Evolutionary conservation across 495 filamentous ascomycete species (phyloP).

Genomic region (Entonaema liquescens): DNA sequence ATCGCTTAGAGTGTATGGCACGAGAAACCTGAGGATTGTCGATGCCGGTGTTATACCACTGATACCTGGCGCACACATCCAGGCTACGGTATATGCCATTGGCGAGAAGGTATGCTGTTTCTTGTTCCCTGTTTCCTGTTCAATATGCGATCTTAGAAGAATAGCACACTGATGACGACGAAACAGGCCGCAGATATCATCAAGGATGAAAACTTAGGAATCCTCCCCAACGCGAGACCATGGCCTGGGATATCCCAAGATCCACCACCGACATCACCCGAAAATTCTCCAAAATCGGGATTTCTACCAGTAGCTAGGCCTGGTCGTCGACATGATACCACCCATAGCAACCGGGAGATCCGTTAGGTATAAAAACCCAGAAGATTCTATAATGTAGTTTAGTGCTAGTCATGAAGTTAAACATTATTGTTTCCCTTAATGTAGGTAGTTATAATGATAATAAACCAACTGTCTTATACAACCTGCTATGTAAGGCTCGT

Average conservation of each 20-base stretch:
- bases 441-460: too few relatives aligned
- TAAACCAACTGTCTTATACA: too few relatives aligned
- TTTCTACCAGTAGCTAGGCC: neutral
- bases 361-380: neutral
- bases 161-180: neutral
- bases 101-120: constrained; percentile 59
- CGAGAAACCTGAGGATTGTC: constrained; percentile 57
- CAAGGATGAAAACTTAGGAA: constrained; percentile 35
- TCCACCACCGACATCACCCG: neutral
- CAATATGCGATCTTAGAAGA: too few relatives aligned
- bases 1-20: constrained; percentile 63
- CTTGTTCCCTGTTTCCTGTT: too few relatives aligned
- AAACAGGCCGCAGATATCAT: constrained; percentile 52
- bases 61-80: constrained; percentile 61
- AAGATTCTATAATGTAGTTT: neutral
- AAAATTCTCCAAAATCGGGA: neutral
- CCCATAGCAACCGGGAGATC: neutral
- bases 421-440: neutral
- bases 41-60: constrained; percentile 68
- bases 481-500: too few relatives aligned
- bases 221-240: neutral
- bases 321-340: neutral
- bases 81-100: constrained; percentile 65
- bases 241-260: neutral
- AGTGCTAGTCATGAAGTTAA: neutral